Percentiles rank a stretch among this genome's conserved stretches.
These are phyloP conservation scores for Sclerotinia glacialis DNA, from an alignment of 2,329 filamentous ascomycete species.

Conservation along the genomic window DNA sequence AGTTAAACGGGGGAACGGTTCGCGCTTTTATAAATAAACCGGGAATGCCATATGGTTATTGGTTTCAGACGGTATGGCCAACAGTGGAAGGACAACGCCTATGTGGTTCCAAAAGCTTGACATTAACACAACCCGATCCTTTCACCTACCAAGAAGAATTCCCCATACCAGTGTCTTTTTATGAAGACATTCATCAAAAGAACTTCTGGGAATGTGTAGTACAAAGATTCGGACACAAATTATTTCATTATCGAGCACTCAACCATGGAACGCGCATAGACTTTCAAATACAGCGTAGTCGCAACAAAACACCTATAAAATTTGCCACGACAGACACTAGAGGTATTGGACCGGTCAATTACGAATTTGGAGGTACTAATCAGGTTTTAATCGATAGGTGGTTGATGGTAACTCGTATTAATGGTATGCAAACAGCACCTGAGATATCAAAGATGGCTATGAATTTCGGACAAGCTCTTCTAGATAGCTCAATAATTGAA, in stretches of 20 bases:
- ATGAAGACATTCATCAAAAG: constrained; percentile 30
- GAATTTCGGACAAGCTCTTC: background rate
- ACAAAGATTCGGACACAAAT: constrained; percentile 21
- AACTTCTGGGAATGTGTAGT: constrained; percentile 29
- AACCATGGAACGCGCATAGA: constrained; percentile 16
- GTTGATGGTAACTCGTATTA: no score
- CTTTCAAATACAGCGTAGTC: background rate
- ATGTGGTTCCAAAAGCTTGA: background rate
- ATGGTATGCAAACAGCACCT: background rate
- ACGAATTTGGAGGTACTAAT: background rate
- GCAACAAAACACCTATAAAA: background rate
- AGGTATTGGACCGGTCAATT: background rate
- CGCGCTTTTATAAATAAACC: background rate
- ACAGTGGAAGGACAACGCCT: background rate
- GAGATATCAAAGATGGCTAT: background rate
- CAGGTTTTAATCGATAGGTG: background rate
- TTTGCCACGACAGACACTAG: background rate
- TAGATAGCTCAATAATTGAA: background rate
- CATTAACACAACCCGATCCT: constrained; percentile 23
- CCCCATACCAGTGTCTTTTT: constrained; percentile 27
- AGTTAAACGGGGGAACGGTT: constrained; percentile 7
- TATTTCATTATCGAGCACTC: constrained; percentile 24
- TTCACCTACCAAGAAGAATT: constrained; percentile 17
- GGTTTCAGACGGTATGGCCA: constrained; percentile 23
- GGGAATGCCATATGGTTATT: constrained; percentile 25